These are phyloP conservation scores for Colletotrichum musae DNA, from an alignment of 2,329 filamentous ascomycete species.

Conservation along the genomic window DNA sequence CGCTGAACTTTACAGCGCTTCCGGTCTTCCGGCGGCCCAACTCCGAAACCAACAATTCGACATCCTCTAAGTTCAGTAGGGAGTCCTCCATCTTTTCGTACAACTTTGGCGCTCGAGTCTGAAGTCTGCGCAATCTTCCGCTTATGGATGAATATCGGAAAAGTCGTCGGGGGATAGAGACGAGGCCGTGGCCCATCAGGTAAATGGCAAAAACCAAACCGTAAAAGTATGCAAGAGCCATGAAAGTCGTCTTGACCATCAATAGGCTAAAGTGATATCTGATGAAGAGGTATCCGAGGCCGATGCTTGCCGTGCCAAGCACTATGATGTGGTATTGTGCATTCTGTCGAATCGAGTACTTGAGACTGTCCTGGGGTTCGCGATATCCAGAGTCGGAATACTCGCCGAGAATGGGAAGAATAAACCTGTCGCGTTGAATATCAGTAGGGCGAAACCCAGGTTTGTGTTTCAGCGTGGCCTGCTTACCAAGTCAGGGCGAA, in stretches of 20 bases:
- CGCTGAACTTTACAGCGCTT: slow-evolving; percentile 80
- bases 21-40: slow-evolving; percentile 86
- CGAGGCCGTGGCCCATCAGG: slow-evolving; percentile 96
- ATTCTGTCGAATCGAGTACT: slow-evolving; percentile 90
- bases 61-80: slow-evolving; percentile 81
- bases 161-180: slow-evolving; percentile 87
- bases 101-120: slow-evolving; percentile 82
- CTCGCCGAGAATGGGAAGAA: slow-evolving; percentile 93
- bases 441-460: slow-evolving; percentile 25
- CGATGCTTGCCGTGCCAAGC: slow-evolving; percentile 77
- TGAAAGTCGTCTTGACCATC: slow-evolving; percentile 86
- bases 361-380: slow-evolving; percentile 83
- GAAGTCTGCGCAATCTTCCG: slow-evolving; percentile 80
- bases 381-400: slow-evolving; percentile 96
- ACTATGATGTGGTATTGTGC: slow-evolving; percentile 90
- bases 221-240: slow-evolving; percentile 97
- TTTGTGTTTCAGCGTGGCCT: not conserved
- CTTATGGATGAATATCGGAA: slow-evolving; percentile 85
- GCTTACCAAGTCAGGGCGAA: slow-evolving; percentile 92
- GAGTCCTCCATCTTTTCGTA: slow-evolving; percentile 93
- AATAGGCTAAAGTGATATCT: slow-evolving; percentile 80
- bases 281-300: slow-evolving; percentile 86
- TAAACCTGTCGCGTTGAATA: slow-evolving; percentile 70
- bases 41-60: slow-evolving; percentile 86
- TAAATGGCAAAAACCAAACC: slow-evolving; percentile 93